Conservation (phyloP, 148 eudicot genomes). For the Fagopyrum esculentum region DNA sequence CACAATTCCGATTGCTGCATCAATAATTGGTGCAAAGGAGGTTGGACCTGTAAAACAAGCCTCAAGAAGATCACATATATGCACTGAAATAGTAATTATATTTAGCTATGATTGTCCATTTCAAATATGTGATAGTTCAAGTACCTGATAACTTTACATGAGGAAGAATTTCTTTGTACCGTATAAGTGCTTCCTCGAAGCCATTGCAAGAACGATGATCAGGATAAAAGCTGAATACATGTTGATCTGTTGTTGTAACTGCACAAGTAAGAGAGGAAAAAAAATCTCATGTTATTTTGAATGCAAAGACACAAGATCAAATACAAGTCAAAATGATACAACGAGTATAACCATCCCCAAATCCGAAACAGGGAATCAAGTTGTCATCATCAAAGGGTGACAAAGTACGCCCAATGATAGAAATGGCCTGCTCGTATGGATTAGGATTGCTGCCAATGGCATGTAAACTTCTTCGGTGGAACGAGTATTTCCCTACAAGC, state of each 20-base stretch:
- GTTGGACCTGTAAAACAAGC: conserved; percentile 48
- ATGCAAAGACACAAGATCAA: not conserved
- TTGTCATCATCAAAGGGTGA: conserved; percentile 86
- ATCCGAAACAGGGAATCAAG: conserved; percentile 80
- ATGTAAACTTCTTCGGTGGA: conserved; percentile 65
- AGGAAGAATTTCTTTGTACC: conserved; percentile 64
- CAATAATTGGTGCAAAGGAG: conserved; percentile 66
- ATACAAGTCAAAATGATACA: not conserved
- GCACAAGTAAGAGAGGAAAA: conserved; percentile 1
- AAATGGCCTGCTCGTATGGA: conserved; percentile 82
- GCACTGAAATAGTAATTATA: too few relatives aligned
- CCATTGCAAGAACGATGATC: conserved; percentile 62
- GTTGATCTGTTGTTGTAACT: conserved; percentile 58
- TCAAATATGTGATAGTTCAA: not conserved
- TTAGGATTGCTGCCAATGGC: conserved; percentile 46
- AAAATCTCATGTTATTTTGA: not conserved
- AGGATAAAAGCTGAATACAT: conserved; percentile 66
- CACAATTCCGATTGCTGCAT: conserved; percentile 70
- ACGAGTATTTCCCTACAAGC: conserved; percentile 51
- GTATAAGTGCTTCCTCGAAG: conserved; percentile 71
- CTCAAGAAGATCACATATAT: too few relatives aligned
- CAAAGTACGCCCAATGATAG: conserved; percentile 66
- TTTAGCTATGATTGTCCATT: not conserved
- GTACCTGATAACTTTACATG: conserved; percentile 30
- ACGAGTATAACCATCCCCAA: conserved; percentile 58